Base-by-base conservation (phyloP, 2,329 filamentous ascomycete genomes). In the Coniosporium tulheliwenetii region DNA sequence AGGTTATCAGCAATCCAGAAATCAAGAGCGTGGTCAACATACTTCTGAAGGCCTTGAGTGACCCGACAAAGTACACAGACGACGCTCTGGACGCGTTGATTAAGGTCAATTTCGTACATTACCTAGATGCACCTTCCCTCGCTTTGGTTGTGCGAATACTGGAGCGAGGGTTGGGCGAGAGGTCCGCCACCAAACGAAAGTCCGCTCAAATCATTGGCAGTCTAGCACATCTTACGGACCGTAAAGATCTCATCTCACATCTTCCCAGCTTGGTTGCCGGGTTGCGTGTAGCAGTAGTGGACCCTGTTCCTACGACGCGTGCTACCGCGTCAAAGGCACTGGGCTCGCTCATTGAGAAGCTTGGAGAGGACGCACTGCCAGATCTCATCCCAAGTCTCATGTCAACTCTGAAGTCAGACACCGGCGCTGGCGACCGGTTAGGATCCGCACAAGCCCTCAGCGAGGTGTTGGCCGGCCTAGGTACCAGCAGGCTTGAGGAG, bases 41-140 rank as follows among this genome's bases (percentile, higher is more conserved):
- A 42, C 73, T 98, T 30, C 78, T 98, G 50, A 96, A 95, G 63
- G 93, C 91, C 46, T 75, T 98, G 44, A 98, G 91, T 53, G 91
- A 98, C 57, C 87, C 91, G 1, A 98, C 89, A 0, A 96, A 91
- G 57, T 85, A 94, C 63, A 98, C 93, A 0, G 89, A 98, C 53
- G 84, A 93, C 49, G 91, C 91, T 12, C 69, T 98, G 44, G 89
- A 98, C 58, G 71, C 85, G 0, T 73, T 98, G 43, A 95, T 98
- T 67, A 95, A 94, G 64, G 84, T 98, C n/a, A 86, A 86, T 38
- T 98, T 98, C 57, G 79, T 95, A 10, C 91, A 98, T 63, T 98
- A 96, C 56, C 73, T 98, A n/a, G 91, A 98, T 60, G 85, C 93
- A 1, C 91, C 91, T 5, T 98, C 93, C 2, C 70, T 98, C 51